Base-by-base conservation (phyloP, 148 eudicot genomes). In the Spergularia marina region DNA sequence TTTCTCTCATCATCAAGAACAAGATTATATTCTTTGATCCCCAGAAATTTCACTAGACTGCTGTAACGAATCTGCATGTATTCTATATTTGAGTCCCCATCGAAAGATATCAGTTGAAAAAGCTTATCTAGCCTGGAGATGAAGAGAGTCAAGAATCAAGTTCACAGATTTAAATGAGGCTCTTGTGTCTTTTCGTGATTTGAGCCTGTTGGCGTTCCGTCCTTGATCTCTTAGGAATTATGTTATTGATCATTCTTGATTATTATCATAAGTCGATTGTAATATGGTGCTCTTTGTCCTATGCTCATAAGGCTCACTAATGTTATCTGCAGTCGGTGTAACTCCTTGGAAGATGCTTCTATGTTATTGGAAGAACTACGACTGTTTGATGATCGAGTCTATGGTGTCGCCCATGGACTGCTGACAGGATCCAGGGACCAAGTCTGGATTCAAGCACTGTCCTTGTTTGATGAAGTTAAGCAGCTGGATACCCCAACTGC, bases 331-430 rank as follows among this genome's bases (percentile, higher is more conserved):
- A 95, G 98, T 81, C 96, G 89, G 53, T 92, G 98, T 75, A 95
- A 86, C 74, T 90, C 98, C 65, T 87, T 95, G 79, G 91, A 92
- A 72, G 98, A 92, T 80, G 98, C 94, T 76, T 95, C 97, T 53
- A 78, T 92, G 91, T 70, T 95, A 64, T 76, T 95, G 69, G 94
- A 95, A 80, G 98, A 92, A 76, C 91, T 95, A 36, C 96, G 89
- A 51, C 80, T 92, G 71, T 90, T 95, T 74, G 97, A 95, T 88
- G 89, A 95, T 85, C 89, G 91, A 76, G 94, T 95, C 41, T 95
- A 95, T 68, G 98, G 98, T 57, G 97, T 95, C 76, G 96, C 97
- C 36, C 91, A 95, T 84, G 98, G 98, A 59, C 91, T 95, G 53
- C 92, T 95, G 55, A 85, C 90, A 86, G 98, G 97, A 57, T 84